Conservation (phyloP, 2,329 filamentous ascomycete genomes). For the Sclerotinia borealis region DNA sequence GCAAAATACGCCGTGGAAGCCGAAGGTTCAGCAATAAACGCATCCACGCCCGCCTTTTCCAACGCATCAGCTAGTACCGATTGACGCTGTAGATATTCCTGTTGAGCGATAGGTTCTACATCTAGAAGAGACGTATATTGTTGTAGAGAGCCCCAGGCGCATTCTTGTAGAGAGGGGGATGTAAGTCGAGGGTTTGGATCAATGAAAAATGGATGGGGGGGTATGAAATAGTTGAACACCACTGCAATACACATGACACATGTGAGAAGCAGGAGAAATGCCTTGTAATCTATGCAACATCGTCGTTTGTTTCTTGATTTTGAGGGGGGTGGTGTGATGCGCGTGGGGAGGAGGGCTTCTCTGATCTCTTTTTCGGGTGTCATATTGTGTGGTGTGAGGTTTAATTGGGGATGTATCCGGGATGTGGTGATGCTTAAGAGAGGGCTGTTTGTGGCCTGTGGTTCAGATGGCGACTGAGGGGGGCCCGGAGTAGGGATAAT, state of each 20-base stretch:
- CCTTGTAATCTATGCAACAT: neutral
- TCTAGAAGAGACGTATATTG: slow-evolving; percentile 20
- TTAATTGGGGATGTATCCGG: neutral
- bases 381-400: neutral
- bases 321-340: neutral
- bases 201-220: neutral
- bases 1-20: slow-evolving; percentile 58
- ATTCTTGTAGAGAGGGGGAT: slow-evolving; percentile 10
- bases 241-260: neutral
- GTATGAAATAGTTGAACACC: neutral
- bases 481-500: too few species aligned
- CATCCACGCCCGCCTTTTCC: slow-evolving; percentile 38
- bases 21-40: slow-evolving; percentile 56
- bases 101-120: slow-evolving; percentile 18
- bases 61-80: slow-evolving; percentile 19
- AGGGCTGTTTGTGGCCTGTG: neutral
- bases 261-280: neutral
- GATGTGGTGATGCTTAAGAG: neutral
- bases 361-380: neutral
- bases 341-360: neutral
- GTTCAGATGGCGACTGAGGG: neutral
- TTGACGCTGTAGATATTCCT: slow-evolving; percentile 24
- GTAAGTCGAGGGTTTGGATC: neutral
- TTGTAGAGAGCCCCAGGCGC: slow-evolving; percentile 19
- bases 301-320: neutral